phyloP scores from a whole-genome alignment of 495 filamentous ascomycete species.

The Arthonia radiata region DNA sequence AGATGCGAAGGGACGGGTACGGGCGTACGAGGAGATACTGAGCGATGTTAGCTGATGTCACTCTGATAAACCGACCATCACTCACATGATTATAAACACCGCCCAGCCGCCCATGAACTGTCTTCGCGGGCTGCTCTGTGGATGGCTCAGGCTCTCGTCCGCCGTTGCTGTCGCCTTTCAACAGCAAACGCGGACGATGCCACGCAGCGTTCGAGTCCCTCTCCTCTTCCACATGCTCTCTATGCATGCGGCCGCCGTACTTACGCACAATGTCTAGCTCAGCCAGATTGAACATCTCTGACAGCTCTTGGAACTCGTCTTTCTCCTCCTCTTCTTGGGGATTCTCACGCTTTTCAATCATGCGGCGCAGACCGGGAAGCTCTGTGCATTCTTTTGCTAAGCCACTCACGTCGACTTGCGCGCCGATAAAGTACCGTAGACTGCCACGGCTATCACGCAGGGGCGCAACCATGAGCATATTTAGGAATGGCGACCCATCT shows the following conservation, averaged over 20 bases:
- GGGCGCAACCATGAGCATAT: conserved; percentile 38
- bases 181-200: conserved; percentile 14
- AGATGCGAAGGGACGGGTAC: conserved; percentile 30
- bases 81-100: conserved; percentile 20
- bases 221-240: conserved; percentile 19
- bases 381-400: conserved; percentile 30
- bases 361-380: no score
- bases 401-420: conserved; percentile 35
- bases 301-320: conserved; percentile 30
- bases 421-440: conserved; percentile 35
- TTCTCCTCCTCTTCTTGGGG: conserved; percentile 8
- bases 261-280: conserved; percentile 32
- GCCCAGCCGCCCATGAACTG: conserved; percentile 13
- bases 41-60: not conserved
- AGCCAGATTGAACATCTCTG: conserved; percentile 33
- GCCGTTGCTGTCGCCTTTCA: conserved; percentile 10
- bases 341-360: conserved; percentile 3
- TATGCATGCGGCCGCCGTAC: conserved; percentile 29
- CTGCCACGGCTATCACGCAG: conserved; percentile 33
- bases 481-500: conserved; percentile 44
- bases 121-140: conserved; percentile 2
- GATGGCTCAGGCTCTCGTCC: conserved; percentile 1
- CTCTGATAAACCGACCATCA: no score
- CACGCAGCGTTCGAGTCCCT: conserved; percentile 14
- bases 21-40: conserved; percentile 39